Percentiles rank a stretch among this genome's conserved stretches.
Conservation (phyloP, 1,284 basidiomycete genomes). For the Waitea zeae region DNA sequence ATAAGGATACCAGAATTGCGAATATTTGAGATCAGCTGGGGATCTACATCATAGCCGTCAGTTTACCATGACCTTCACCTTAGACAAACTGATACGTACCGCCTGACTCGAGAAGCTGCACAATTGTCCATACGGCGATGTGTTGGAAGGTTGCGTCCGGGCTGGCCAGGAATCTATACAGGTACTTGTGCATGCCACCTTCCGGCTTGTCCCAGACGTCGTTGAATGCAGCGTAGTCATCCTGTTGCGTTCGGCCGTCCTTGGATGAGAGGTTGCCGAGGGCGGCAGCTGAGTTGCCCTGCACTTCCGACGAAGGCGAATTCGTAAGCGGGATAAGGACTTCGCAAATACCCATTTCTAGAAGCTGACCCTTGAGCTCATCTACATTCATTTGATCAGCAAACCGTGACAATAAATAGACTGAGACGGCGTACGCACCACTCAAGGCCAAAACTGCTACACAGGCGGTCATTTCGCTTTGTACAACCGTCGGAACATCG, state of each 20-base stretch:
- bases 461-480: slow-evolving; percentile 99
- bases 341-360: slow-evolving; percentile 98
- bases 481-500: slow-evolving; percentile 90
- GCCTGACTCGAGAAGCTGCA: no score
- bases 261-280: slow-evolving; percentile 96
- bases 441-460: slow-evolving; percentile 86
- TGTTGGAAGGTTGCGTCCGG: slow-evolving; percentile 99
- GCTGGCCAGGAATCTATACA: slow-evolving; percentile 88
- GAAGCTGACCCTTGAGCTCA: slow-evolving; percentile 84
- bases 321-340: slow-evolving; percentile 95
- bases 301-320: slow-evolving; percentile 93
- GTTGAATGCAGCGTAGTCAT: slow-evolving; percentile 96
- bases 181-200: slow-evolving; percentile 91
- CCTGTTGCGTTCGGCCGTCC: slow-evolving; percentile 65
- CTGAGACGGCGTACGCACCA: no score
- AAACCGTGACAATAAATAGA: no score
- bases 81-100: no score
- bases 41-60: no score
- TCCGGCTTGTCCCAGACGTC: slow-evolving; percentile 97
- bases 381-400: no score
- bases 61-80: no score
- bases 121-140: slow-evolving; percentile 98
- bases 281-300: slow-evolving; percentile 96
- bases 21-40: no score
- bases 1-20: no score